These are phyloP conservation scores for Amanita rubescens DNA, from an alignment of 768 basidiomycete species.

Conservation along the genomic window DNA sequence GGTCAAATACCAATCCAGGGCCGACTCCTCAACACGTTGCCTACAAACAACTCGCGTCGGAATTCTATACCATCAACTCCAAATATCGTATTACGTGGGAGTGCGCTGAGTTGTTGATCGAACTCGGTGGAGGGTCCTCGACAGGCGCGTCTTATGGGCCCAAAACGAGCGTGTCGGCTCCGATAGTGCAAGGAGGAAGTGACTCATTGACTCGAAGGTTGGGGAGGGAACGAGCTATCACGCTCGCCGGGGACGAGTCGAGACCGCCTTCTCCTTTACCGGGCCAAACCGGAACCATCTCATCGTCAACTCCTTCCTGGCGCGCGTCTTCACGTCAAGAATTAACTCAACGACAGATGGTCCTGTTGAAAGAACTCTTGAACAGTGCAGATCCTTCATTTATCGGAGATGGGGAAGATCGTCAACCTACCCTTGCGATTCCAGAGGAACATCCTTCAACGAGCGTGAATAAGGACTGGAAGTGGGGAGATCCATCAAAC, in stretches of 20 bases:
- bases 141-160: no score
- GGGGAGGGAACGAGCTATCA: no score
- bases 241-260: no score
- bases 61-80: no score
- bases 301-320: no score
- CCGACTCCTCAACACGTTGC: constrained; percentile 29
- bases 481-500: constrained; percentile 68
- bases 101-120: no score
- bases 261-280: no score
- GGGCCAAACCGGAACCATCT: no score
- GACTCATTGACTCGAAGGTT: no score
- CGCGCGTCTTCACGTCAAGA: constrained; percentile 64
- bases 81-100: no score
- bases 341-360: constrained; percentile 73
- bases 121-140: no score
- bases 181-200: constrained; percentile 22
- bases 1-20: no score
- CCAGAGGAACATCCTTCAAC: constrained; percentile 19
- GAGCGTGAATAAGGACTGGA: constrained; percentile 57
- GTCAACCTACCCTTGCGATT: constrained; percentile 8
- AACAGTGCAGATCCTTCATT: constrained; percentile 28
- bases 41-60: constrained; percentile 49
- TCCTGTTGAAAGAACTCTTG: constrained; percentile 76
- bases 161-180: constrained; percentile 36
- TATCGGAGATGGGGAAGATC: constrained; percentile 11